Evolutionary conservation across 1,284 basidiomycete genomes (phyloP).

Genomic region (Rhodotorula sp.): DNA sequence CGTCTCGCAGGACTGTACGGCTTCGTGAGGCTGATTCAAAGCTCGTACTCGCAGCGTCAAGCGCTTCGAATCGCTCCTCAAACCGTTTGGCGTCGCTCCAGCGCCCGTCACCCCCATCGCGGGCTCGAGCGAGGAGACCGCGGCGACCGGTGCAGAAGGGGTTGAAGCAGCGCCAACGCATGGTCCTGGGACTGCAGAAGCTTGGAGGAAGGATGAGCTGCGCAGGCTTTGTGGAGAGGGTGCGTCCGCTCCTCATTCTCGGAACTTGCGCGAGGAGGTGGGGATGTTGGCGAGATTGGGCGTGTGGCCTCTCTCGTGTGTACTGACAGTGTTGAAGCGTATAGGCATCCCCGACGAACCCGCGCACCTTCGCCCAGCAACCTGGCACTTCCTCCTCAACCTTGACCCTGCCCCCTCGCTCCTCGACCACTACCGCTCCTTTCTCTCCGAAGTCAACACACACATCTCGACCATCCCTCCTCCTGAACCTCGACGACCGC

Average conservation of each 20-base stretch:
- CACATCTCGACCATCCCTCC: constrained; percentile 11
- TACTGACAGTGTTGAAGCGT: too few relatives aligned
- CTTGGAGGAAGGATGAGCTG: constrained; percentile 12
- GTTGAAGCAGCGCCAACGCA: not conserved
- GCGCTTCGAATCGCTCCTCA: constrained; percentile 21
- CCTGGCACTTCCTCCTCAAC: constrained; percentile 18
- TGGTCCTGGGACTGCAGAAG: not conserved
- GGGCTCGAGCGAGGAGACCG: not conserved
- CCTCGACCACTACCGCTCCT: constrained; percentile 23
- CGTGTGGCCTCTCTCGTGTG: too few relatives aligned
- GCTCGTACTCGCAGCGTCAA: constrained; percentile 5
- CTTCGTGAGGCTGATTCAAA: not conserved
- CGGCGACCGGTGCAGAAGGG: too few relatives aligned
- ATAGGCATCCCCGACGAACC: constrained; percentile 38
- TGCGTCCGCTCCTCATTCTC: not conserved
- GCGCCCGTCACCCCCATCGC: not conserved
- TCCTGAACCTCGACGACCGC: not conserved
- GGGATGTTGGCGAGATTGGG: not conserved
- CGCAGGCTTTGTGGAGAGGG: constrained; percentile 6
- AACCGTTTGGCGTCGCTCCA: not conserved
- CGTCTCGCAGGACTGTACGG: too few relatives aligned
- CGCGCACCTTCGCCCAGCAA: constrained; percentile 6
- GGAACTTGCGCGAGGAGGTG: too few relatives aligned
- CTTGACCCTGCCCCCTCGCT: constrained; percentile 5
- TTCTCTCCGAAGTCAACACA: constrained; percentile 22